Percentiles rank a stretch among this genome's conserved stretches.
These are phyloP conservation scores for Saccharomyces hybrid DNA, from an alignment of 1,139 yeast species.

Conservation along the genomic window DNA sequence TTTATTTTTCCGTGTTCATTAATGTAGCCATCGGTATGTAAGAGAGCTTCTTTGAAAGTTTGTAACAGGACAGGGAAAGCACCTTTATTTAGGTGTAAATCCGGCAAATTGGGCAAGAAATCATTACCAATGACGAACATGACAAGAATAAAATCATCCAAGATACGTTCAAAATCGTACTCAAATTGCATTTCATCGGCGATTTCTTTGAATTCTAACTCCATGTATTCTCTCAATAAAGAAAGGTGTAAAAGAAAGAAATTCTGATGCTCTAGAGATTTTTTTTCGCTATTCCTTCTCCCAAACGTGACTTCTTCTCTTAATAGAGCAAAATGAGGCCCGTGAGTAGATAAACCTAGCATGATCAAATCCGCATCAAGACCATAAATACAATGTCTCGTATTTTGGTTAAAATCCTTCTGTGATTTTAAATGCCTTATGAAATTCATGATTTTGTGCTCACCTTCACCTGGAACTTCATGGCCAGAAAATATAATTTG, in stretches of 20 bases:
- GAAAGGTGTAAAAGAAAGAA: conserved; percentile 80
- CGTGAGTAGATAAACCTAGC: conserved; percentile 94
- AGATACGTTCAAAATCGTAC: conserved; percentile 77
- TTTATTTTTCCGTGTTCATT: conserved; percentile 79
- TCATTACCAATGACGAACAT: conserved; percentile 96
- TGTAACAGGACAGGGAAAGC: conserved; percentile 86
- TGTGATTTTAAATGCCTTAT: conserved; percentile 72
- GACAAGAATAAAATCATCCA: conserved; percentile 88
- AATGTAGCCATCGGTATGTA: conserved; percentile 72
- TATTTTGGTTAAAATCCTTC: conserved; percentile 69
- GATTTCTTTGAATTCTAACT: conserved; percentile 73
- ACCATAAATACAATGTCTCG: conserved; percentile 94
- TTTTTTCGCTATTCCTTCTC: conserved; percentile 41
- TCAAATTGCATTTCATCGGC: conserved; percentile 56
- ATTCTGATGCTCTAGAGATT: conserved; percentile 66
- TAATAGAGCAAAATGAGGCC: conserved; percentile 87
- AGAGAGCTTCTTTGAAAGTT: conserved; percentile 76
- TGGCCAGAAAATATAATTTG: conserved; percentile 87
- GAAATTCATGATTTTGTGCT: conserved; percentile 94
- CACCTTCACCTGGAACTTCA: conserved; percentile 99
- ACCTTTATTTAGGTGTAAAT: conserved; percentile 85
- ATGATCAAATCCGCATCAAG: conserved; percentile 95
- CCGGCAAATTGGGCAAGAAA: conserved; percentile 96
- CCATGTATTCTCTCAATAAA: conserved; percentile 81
- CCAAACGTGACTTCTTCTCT: conserved; percentile 97